Evolutionary conservation across 345 rosid species (phyloP).

Genomic region (Citrus australasica): DNA sequence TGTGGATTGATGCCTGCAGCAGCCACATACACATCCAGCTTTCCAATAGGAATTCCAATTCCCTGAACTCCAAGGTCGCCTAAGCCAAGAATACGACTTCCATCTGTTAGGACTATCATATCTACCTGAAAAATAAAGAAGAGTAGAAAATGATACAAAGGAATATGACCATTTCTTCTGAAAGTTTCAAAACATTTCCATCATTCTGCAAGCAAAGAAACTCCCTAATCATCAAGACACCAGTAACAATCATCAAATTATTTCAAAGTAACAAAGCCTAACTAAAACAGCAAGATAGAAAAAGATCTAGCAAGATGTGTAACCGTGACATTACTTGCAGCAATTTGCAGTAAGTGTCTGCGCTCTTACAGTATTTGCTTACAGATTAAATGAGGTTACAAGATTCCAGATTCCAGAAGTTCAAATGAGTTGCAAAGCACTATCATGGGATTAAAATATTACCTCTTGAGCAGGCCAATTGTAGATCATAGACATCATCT

Average conservation of each 20-base stretch:
- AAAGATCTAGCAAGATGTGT: neutral
- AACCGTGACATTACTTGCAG: neutral
- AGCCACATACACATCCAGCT: conserved; percentile 97
- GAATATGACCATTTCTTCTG: neutral
- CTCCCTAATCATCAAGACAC: neutral
- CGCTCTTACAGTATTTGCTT: neutral
- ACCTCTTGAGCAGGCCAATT: conserved; percentile 91
- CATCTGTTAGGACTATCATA: conserved; percentile 96
- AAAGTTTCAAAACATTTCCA: neutral
- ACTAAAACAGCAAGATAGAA: neutral
- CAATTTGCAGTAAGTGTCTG: neutral
- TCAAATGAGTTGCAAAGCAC: neutral
- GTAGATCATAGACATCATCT: conserved; percentile 99
- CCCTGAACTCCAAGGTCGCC: conserved; percentile 99
- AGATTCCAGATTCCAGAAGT: neutral
- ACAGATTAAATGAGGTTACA: neutral
- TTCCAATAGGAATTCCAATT: conserved; percentile 93
- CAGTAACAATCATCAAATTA: neutral
- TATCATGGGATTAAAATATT: conserved; percentile 9
- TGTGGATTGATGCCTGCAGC: conserved; percentile 99
- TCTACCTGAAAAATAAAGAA: conserved; percentile 60
- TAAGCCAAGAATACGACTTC: conserved; percentile 95
- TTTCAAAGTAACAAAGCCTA: neutral
- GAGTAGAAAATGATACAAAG: conserved; percentile 3
- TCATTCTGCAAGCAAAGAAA: neutral